These are phyloP conservation scores for Canavalia gladiata DNA, from an alignment of 306 rosid species.

Conservation along the genomic window DNA sequence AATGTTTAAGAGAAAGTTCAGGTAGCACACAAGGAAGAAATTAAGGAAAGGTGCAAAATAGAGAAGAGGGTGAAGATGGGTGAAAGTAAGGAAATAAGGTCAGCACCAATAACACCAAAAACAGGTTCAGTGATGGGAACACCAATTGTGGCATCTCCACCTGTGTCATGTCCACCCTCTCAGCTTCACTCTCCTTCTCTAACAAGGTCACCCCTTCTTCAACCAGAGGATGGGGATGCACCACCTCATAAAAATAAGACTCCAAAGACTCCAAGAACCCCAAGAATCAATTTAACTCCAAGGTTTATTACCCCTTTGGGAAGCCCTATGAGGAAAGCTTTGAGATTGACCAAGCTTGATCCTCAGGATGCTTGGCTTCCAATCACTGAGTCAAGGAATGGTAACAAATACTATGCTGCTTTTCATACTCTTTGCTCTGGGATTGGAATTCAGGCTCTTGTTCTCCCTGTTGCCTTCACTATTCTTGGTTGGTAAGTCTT, in stretches of 20 bases:
- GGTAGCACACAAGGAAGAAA: not conserved
- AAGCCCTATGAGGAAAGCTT: constrained; percentile 60
- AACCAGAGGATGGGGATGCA: constrained; percentile 43
- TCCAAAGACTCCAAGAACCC: constrained; percentile 59
- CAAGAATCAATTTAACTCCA: constrained; percentile 60
- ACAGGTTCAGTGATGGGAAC: constrained; percentile 51
- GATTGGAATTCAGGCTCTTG: constrained; percentile 73
- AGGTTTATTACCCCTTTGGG: constrained; percentile 62
- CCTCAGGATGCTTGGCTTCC: constrained; percentile 82
- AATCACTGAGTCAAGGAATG: constrained; percentile 73
- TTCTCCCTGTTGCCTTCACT: constrained; percentile 71
- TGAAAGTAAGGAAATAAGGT: constrained; percentile 64
- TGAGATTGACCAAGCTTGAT: constrained; percentile 60
- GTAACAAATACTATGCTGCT: constrained; percentile 67
- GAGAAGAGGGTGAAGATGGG: constrained; percentile 44
- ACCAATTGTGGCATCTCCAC: constrained; percentile 47
- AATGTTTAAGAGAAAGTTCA: constrained; percentile 7
- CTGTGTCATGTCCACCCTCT: constrained; percentile 78
- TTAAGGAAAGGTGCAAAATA: not conserved
- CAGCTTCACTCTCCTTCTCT: constrained; percentile 64
- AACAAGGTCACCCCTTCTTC: constrained; percentile 63
- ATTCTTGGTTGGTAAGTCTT: constrained; percentile 72
- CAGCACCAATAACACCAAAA: constrained; percentile 77
- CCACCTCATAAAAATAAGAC: constrained; percentile 52
- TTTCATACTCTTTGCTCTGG: constrained; percentile 74